Base-by-base conservation (phyloP, 192 early-diverging fungal species). In the Obelidium mucronatum region DNA sequence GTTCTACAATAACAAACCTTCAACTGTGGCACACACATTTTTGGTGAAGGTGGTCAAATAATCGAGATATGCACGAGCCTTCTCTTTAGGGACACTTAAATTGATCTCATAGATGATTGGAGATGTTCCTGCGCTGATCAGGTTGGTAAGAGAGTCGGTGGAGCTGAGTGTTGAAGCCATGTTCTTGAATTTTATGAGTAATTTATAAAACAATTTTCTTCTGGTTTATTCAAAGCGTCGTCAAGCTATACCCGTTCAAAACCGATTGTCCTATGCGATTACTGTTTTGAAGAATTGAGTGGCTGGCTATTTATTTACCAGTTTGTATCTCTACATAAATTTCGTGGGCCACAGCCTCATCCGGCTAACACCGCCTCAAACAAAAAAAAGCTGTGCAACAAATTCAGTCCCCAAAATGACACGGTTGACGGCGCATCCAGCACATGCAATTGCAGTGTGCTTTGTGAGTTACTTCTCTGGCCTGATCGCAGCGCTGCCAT, bases 51-150 rank as follows among this genome's bases (percentile, higher is more conserved):
- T 66, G 11, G 66, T 48, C 34, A 90, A 80, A 75, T 84, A 90
- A 22, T 72, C 72, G 31, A 84, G 39, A 59, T 90, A 90, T 2
- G 66, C 86, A 8, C 78, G 78, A 22, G 75, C 77, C 31, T 83
- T 82, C 36, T 81, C 84, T 30, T 78, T 78, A 2, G 89, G 85
- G 19, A 90, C 82, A 2, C 86, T 88, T 54, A 90, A 77, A 72
- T 89, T 90, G 60, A 90, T 83, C 68, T 89, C 81, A 64, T 85
- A 85, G 36, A 85, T 78, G 40, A 85, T 85, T 52, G 79, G 67
- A 3, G 78, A 75, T 48, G 53, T 74, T 36, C 70, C 78, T 30
- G 77, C 76, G 26, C 55, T 56, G 39, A 53, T 62, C 22, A 66
- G 64, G 34, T 73, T 70, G 56, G 79, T 72, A 19, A 72, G 70